A percentile compares a stretch with the other conserved stretches of the same genome.
Conservation (phyloP, 345 rosid genomes). For the Pugionium dolabratum region DNA sequence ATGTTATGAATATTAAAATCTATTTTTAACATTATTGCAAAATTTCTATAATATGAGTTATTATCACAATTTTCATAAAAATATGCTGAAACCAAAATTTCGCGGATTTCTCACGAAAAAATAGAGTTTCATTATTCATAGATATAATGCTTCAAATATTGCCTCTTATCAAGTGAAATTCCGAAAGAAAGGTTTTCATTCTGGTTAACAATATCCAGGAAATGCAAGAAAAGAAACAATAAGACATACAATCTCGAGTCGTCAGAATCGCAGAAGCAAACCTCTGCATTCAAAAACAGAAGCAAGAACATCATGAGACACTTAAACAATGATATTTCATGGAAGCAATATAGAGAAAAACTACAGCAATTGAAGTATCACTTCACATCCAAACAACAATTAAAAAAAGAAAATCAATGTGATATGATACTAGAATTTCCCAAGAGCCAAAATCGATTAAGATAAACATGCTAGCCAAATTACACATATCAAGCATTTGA, state of each 20-base stretch:
- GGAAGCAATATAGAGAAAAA: not conserved
- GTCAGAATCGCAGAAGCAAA: conserved; percentile 34
- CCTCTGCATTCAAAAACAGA: conserved; percentile 26
- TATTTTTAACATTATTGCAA: too few species aligned
- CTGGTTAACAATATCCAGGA: conserved; percentile 30
- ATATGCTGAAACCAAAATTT: conserved; percentile 10
- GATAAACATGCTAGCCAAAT: not conserved
- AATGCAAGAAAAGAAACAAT: conserved; percentile 14
- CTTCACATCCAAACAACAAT: conserved; percentile 5
- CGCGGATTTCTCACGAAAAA: not conserved
- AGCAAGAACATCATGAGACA: conserved; percentile 13
- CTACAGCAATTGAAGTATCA: not conserved
- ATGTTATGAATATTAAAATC: too few species aligned
- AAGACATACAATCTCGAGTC: conserved; percentile 34
- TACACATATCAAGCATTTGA: conserved; percentile 1
- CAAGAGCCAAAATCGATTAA: conserved; percentile 1
- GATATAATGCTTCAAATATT: conserved; percentile 31
- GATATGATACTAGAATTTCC: not conserved
- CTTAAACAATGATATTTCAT: not conserved
- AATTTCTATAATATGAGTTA: too few species aligned
- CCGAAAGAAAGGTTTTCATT: conserved; percentile 26
- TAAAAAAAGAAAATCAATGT: not conserved
- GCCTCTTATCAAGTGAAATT: conserved; percentile 19
- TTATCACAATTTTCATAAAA: not conserved
- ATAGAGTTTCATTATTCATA: conserved; percentile 30